These are phyloP conservation scores for Aristolochia contorta DNA, from an alignment of 164 flowering plant genomes.

Conservation along the genomic window DNA sequence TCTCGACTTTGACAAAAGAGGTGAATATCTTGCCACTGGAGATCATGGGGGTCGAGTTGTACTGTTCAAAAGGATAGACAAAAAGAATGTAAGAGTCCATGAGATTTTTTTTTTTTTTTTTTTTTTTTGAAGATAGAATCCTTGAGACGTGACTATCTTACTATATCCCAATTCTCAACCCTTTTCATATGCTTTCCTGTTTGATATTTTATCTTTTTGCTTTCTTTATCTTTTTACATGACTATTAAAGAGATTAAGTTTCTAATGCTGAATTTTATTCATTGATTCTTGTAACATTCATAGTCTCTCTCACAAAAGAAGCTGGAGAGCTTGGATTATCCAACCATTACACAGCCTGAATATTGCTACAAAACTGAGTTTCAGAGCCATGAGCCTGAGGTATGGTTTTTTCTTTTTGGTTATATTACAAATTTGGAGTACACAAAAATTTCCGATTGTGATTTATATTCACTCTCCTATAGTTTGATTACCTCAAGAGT, in stretches of 20 bases:
- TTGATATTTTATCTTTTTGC: neutral
- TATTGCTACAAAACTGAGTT: slow-evolving; percentile 62
- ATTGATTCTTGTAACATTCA: slow-evolving; percentile 10
- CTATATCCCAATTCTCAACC: no score
- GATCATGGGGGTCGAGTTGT: slow-evolving; percentile 73
- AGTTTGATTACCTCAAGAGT: slow-evolving; percentile 83
- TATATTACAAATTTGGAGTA: neutral
- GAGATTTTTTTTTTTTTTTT: no score
- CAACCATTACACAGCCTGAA: slow-evolving; percentile 26
- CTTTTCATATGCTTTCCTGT: no score
- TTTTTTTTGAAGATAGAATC: no score
- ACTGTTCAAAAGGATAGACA: slow-evolving; percentile 40
- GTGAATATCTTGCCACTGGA: slow-evolving; percentile 64
- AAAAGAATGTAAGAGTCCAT: slow-evolving; percentile 35
- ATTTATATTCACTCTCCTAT: slow-evolving; percentile 11
- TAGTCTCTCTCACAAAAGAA: slow-evolving; percentile 26
- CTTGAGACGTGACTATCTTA: neutral
- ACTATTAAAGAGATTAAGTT: neutral
- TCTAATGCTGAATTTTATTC: no score
- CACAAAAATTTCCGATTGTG: slow-evolving; percentile 5
- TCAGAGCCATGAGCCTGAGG: slow-evolving; percentile 88
- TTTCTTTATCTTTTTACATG: neutral
- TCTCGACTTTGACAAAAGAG: slow-evolving; percentile 56
- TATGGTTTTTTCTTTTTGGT: slow-evolving; percentile 13
- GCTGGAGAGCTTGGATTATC: slow-evolving; percentile 43